Conservation (phyloP, 441 rosid genomes). For the Eutrema salsugineum region DNA sequence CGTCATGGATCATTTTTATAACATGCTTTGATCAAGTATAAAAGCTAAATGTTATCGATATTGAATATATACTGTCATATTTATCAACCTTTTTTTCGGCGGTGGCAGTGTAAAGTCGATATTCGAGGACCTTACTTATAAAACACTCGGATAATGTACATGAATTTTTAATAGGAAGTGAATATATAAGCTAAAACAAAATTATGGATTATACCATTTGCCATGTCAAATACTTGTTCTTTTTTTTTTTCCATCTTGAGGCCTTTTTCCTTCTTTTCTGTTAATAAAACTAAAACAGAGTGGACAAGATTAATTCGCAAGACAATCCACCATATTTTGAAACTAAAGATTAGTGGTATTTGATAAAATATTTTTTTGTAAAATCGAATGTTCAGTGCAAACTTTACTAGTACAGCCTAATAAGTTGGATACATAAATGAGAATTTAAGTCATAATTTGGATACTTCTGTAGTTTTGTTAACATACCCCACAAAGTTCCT, state of each 20-base stretch:
- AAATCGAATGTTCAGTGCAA: background rate
- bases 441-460: background rate
- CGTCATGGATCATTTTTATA: conserved; percentile 2
- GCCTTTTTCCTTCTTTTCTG: background rate
- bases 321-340: background rate
- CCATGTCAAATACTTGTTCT: background rate
- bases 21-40: background rate
- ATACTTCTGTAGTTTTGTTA: background rate
- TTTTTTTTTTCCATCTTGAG: background rate
- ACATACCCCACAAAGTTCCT: background rate
- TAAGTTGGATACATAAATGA: background rate
- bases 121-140: conserved; percentile 1
- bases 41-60: background rate
- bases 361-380: too few species aligned
- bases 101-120: background rate
- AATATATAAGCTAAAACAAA: background rate
- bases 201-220: background rate
- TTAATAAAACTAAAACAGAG: background rate
- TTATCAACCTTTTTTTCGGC: background rate
- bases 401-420: background rate
- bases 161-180: background rate
- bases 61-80: background rate
- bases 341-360: background rate
- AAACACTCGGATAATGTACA: background rate
- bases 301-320: background rate